A percentile compares a stretch with the other conserved stretches of the same genome.
These are phyloP conservation scores for Oropetium thomaeum DNA, from an alignment of 176 grass and related monocot genomes.

Conservation along the genomic window DNA sequence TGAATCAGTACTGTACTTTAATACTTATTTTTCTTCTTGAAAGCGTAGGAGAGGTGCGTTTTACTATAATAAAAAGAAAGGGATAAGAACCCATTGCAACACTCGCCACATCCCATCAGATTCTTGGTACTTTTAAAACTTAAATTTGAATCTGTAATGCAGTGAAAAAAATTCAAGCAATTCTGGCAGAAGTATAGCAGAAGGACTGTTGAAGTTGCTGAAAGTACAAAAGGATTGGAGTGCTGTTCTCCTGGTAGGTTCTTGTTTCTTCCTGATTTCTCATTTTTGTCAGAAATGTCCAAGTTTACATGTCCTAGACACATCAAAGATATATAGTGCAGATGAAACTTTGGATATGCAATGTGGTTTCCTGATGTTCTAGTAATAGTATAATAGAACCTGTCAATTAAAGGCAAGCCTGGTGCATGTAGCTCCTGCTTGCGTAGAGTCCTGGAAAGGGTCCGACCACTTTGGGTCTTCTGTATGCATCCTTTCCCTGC, in stretches of 20 bases:
- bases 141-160: slow-evolving; percentile 2
- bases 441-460: too few relatives aligned
- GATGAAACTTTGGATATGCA: not conserved
- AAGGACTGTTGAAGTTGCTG: slow-evolving; percentile 56
- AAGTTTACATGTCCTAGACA: not conserved
- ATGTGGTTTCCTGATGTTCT: not conserved
- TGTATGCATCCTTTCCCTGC: too few relatives aligned
- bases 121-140: too few relatives aligned
- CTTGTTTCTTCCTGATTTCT: not conserved
- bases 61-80: too few relatives aligned
- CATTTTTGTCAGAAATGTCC: not conserved
- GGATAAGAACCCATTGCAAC: too few relatives aligned
- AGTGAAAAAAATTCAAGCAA: slow-evolving; percentile 50
- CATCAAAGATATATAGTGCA: not conserved
- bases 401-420: not conserved
- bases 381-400: not conserved
- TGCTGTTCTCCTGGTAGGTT: slow-evolving; percentile 71
- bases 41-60: too few relatives aligned
- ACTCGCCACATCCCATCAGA: too few relatives aligned
- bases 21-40: too few relatives aligned
- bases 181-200: slow-evolving; percentile 31
- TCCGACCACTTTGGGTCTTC: too few relatives aligned
- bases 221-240: slow-evolving; percentile 63
- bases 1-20: slow-evolving; percentile 5
- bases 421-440: too few relatives aligned